Evolutionary conservation across 2,329 filamentous ascomycete genomes (phyloP).

Genomic region (Torrubiella hemipterigena): DNA sequence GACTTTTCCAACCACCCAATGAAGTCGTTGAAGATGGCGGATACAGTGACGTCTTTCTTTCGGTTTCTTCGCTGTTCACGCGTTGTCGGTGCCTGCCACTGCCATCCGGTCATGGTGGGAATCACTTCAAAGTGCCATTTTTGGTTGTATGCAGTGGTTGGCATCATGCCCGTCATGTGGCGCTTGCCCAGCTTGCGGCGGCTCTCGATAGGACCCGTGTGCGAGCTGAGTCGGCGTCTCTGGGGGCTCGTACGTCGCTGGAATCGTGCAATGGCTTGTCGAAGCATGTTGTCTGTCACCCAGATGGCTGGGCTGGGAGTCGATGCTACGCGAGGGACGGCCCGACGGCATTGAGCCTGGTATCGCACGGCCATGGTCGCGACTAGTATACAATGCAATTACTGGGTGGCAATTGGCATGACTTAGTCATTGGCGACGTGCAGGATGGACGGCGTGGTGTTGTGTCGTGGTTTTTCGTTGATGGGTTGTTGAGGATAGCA

Average conservation of each 20-base stretch:
- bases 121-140: slow-evolving; percentile 35
- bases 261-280: slow-evolving; percentile 18
- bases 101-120: slow-evolving; percentile 33
- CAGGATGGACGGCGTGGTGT: not conserved
- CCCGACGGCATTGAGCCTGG: slow-evolving; percentile 14
- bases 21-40: slow-evolving; percentile 14
- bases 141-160: slow-evolving; percentile 23
- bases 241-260: slow-evolving; percentile 10
- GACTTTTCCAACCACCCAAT: slow-evolving; percentile 16
- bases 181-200: slow-evolving; percentile 40
- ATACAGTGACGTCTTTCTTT: slow-evolving; percentile 9
- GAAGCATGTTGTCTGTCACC: slow-evolving; percentile 20
- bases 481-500: not conserved
- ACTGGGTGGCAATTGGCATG: too few species aligned
- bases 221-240: slow-evolving; percentile 24
- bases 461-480: not conserved
- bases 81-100: slow-evolving; percentile 37
- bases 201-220: slow-evolving; percentile 42
- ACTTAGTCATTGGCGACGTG: not conserved
- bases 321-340: slow-evolving; percentile 9
- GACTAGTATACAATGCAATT: too few species aligned
- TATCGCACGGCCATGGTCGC: slow-evolving; percentile 20
- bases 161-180: slow-evolving; percentile 38
- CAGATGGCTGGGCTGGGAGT: slow-evolving; percentile 14
- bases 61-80: slow-evolving; percentile 14